Evolutionary conservation across 192 early-diverging fungal genomes (phyloP), one percentile per base, ranked within the genome.

Genomic region (Coemansia sp.): DNA sequence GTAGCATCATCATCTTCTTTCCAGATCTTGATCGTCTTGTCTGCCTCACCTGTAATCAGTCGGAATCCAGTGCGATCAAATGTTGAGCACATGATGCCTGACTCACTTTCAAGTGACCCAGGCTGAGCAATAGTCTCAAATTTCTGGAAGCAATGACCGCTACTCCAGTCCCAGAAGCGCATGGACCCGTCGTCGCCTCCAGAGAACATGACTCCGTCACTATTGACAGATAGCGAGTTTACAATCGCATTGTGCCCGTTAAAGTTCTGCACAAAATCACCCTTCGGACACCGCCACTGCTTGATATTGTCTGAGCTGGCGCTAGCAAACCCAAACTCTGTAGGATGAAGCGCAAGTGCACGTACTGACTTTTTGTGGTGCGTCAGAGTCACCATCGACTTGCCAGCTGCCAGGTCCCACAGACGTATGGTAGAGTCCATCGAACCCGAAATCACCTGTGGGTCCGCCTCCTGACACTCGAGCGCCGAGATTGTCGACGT

Each of bases 321-420:
- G 45, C 86, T 91, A 8, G 87, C 92, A 79, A 99, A 98, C 3
- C 91, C 87, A 69, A 95, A 96, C 69, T 96, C 93, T 23, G 81
- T 92, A 9, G 95, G 95, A 65, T 96, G 94, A 52, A 96, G 60
- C 1, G 95, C 90, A 49, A 98, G 74, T 0, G 94, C 87, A 15
- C 95, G 89, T 0, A 99, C 95, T 24, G 86, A 85, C 77, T 98
- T 99, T 63, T 98, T 99, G 82, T 99, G 97, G 72, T 99, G 94
- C 14, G 97, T 99, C 49, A 99, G 82, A 0, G 87, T 90, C 0
- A 88, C 77, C 87, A 96, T 87, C 1, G 93, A 85, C 63, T 98
- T 99, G 51, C 97, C 97, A 3, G 95, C 93, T 1, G 94, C 92
- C 21, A 99, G 69, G 78, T 99, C 97, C 97, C 97, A 99, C 34